These are phyloP conservation scores for Vigna reflexopilosa DNA, from an alignment of 306 rosid species.

Conservation along the genomic window DNA sequence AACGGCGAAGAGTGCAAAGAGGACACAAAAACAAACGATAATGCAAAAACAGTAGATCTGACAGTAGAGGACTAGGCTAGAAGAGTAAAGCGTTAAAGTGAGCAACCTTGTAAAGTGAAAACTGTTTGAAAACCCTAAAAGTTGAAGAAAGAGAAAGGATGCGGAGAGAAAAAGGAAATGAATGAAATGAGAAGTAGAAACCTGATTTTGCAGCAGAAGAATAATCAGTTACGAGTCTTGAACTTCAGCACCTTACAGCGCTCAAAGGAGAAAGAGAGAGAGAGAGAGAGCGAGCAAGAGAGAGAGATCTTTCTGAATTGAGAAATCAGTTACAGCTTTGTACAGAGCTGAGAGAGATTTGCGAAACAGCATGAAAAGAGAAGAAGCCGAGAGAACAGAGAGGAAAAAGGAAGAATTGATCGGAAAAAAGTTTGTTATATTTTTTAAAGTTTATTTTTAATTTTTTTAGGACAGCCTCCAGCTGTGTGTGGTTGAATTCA, in stretches of 20 bases:
- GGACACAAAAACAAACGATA: slow-evolving; percentile 26
- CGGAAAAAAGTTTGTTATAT: not conserved
- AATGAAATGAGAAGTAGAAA: slow-evolving; percentile 43
- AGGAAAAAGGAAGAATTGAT: slow-evolving; percentile 1
- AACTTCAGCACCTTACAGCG: slow-evolving; percentile 46
- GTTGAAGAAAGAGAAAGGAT: slow-evolving; percentile 30
- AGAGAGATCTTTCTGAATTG: slow-evolving; percentile 51
- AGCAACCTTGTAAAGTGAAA: slow-evolving; percentile 17
- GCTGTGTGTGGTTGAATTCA: not conserved
- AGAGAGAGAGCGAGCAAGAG: slow-evolving; percentile 42
- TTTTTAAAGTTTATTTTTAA: not conserved
- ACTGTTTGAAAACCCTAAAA: slow-evolving; percentile 47
- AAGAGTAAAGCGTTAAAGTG: slow-evolving; percentile 25
- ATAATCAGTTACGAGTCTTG: slow-evolving; percentile 36
- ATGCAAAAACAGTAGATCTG: slow-evolving; percentile 54
- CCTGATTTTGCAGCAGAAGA: slow-evolving; percentile 55
- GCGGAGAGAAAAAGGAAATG: slow-evolving; percentile 20
- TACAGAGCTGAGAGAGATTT: slow-evolving; percentile 59
- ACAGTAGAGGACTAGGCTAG: slow-evolving; percentile 25
- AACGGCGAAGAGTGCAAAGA: not conserved
- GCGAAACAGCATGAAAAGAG: slow-evolving; percentile 29
- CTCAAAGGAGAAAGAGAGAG: not conserved
- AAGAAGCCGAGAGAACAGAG: not conserved
- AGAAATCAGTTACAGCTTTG: slow-evolving; percentile 53
- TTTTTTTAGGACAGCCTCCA: not conserved